phyloP scores from a whole-genome alignment of 345 rosid genomes.

The Camelina laxa region DNA sequence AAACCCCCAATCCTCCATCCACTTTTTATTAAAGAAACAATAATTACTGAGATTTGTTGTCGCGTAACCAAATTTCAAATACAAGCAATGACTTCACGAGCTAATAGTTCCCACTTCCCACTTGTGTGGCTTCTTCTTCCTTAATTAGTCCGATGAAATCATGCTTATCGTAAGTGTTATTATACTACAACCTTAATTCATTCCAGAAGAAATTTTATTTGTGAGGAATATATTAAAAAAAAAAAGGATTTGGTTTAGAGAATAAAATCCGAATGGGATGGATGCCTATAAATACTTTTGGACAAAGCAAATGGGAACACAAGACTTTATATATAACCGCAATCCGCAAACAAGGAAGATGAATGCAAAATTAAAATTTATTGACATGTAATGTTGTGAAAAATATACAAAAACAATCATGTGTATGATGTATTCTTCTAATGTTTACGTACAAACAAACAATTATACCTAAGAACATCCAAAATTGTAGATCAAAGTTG shows the following conservation, averaged over 20 bases:
- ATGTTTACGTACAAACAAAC: neutral
- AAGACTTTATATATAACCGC: neutral
- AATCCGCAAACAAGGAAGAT: neutral
- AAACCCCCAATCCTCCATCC: slow-evolving; percentile 25
- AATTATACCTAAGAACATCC: neutral
- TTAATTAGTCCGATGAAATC: neutral
- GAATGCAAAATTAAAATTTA: neutral
- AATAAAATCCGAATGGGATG: neutral
- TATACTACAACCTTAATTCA: no score
- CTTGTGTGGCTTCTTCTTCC: neutral
- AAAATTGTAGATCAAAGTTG: neutral
- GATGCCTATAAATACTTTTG: neutral
- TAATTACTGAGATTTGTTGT: slow-evolving; percentile 3
- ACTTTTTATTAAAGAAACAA: slow-evolving; percentile 3
- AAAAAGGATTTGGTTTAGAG: neutral
- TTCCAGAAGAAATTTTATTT: no score
- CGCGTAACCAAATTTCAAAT: neutral
- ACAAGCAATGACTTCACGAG: slow-evolving; percentile 6
- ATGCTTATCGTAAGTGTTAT: no score
- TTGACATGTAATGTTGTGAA: neutral
- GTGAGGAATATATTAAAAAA: neutral
- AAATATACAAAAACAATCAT: neutral
- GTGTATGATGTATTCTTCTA: neutral
- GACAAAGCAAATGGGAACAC: slow-evolving; percentile 15
- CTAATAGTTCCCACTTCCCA: neutral